These are phyloP conservation scores for Citrus trifoliata DNA, from an alignment of 345 rosid genomes.

Conservation along the genomic window DNA sequence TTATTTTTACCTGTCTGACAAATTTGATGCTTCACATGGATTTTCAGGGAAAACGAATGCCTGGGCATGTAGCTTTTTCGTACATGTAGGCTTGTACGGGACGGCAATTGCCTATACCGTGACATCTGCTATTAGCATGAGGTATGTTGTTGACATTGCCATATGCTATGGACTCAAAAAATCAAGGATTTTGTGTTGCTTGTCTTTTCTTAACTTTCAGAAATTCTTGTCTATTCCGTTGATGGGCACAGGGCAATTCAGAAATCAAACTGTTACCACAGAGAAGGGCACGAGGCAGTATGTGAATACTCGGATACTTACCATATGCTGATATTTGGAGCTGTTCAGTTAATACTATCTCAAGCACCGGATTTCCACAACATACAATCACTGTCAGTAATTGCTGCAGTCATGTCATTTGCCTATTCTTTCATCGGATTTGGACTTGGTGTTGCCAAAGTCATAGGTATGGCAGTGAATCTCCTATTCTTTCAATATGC, in stretches of 20 bases:
- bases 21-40: not conserved
- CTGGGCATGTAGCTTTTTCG: constrained; percentile 32
- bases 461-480: constrained; percentile 27
- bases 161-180: not conserved
- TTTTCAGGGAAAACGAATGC: constrained; percentile 36
- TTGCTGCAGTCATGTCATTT: constrained; percentile 58
- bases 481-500: too few species aligned
- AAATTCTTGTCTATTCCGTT: not conserved
- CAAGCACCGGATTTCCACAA: constrained; percentile 56
- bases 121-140: constrained; percentile 47
- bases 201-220: not conserved
- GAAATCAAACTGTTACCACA: constrained; percentile 44
- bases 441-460: constrained; percentile 44
- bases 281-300: constrained; percentile 41
- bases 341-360: constrained; percentile 39
- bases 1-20: not conserved
- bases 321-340: constrained; percentile 53
- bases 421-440: constrained; percentile 49
- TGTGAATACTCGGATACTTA: constrained; percentile 30
- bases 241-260: constrained; percentile 44
- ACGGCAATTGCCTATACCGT: constrained; percentile 43
- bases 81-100: constrained; percentile 40
- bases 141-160: constrained; percentile 23
- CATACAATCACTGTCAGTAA: constrained; percentile 46
- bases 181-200: not conserved